A percentile compares a stretch with the other conserved stretches of the same genome.
These are phyloP conservation scores for Heliosperma pusillum DNA, from an alignment of 148 eudicot species.

Conservation along the genomic window DNA sequence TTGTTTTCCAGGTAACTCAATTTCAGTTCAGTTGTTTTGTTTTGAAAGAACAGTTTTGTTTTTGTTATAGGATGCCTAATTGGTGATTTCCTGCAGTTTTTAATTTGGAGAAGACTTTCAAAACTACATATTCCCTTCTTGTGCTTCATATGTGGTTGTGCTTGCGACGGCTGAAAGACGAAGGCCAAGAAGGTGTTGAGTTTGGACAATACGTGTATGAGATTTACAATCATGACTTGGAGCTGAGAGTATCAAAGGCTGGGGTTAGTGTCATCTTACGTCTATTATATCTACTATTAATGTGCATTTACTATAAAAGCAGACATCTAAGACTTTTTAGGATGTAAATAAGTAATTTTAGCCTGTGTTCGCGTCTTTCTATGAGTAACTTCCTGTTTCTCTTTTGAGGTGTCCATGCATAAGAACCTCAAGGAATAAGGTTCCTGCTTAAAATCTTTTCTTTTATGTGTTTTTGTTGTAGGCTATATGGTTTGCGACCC, in stretches of 20 bases:
- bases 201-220: conserved; percentile 93
- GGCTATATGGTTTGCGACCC: background rate
- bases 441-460: background rate
- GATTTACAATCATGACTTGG: conserved; percentile 92
- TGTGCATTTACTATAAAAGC: conserved; percentile 3
- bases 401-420: background rate
- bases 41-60: background rate
- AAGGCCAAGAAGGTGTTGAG: conserved; percentile 88
- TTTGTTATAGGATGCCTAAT: conserved; percentile 14
- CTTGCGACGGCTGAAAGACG: conserved; percentile 83
- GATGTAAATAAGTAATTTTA: background rate
- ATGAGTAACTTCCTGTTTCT: background rate
- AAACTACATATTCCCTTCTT: conserved; percentile 83
- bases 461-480: background rate
- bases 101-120: conserved; percentile 89
- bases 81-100: conserved; percentile 58
- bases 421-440: background rate
- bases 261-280: conserved; percentile 66
- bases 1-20: conserved; percentile 2
- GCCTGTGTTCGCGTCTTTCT: background rate
- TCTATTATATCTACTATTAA: background rate
- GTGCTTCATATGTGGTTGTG: conserved; percentile 96
- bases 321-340: background rate
- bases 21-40: background rate
- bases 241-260: conserved; percentile 90